Conservation (phyloP, 192 early-diverging fungal genomes). For the Mortierella antarctica region DNA sequence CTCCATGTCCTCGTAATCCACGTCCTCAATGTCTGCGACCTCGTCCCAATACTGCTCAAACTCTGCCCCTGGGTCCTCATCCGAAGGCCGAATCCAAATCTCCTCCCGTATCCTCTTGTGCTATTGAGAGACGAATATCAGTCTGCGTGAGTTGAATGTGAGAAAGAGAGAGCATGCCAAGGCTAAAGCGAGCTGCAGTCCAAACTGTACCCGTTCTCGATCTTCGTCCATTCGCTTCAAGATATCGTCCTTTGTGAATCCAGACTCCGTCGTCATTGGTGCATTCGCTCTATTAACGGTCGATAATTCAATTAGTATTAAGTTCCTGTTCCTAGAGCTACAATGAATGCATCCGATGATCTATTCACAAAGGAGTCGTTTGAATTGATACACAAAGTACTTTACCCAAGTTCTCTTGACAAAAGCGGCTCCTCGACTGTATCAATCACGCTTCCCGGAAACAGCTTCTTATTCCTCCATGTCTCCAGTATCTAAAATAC, state of each 20-base stretch:
- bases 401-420: constrained; percentile 55
- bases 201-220: constrained; percentile 60
- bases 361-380: not conserved
- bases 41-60: constrained; percentile 61
- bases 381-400: not conserved
- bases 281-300: constrained; percentile 7
- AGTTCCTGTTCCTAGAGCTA: not conserved
- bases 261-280: constrained; percentile 18
- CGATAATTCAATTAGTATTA: no score
- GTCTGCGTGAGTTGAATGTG: not conserved
- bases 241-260: constrained; percentile 63
- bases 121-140: constrained; percentile 17
- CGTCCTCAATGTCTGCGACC: constrained; percentile 57
- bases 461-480: constrained; percentile 25
- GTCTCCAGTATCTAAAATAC: constrained; percentile 25
- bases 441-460: constrained; percentile 36
- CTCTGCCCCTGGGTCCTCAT: constrained; percentile 56
- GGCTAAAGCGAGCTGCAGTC: not conserved
- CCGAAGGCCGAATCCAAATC: constrained; percentile 62
- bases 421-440: constrained; percentile 52
- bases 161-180: not conserved
- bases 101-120: constrained; percentile 68
- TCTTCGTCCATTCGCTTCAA: constrained; percentile 69
- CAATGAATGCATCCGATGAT: not conserved
- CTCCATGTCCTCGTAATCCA: constrained; percentile 57